Percentiles rank a stretch among this genome's conserved stretches.
Evolutionary conservation across 495 filamentous ascomycete species (phyloP).

Genomic region (Talaromyces thailandensis): DNA sequence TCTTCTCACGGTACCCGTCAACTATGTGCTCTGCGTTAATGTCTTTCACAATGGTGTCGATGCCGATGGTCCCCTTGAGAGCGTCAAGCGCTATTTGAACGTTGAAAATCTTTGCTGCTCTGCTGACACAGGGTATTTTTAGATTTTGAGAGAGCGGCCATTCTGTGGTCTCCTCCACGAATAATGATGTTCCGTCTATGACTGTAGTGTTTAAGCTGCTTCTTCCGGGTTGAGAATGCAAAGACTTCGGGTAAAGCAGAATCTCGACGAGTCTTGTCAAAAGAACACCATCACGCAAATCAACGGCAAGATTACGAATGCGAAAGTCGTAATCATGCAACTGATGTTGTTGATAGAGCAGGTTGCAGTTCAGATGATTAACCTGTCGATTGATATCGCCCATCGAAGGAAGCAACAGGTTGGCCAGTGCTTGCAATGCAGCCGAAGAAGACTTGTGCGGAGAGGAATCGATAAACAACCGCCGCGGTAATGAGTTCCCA

Average conservation of each 20-base stretch:
- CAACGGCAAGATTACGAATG: constrained; percentile 53
- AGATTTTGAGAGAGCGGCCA: constrained; percentile 49
- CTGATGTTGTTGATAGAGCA: constrained; percentile 44
- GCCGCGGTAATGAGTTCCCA: constrained; percentile 20
- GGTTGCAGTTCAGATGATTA: constrained; percentile 46
- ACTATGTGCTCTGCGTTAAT: constrained; percentile 53
- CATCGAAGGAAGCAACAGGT: constrained; percentile 47
- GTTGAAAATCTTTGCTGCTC: constrained; percentile 53
- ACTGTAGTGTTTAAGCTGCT: constrained; percentile 14
- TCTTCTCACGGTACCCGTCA: constrained; percentile 60
- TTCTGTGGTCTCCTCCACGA: constrained; percentile 1
- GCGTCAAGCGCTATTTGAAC: constrained; percentile 49
- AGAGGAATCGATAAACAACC: constrained; percentile 40
- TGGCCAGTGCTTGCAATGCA: constrained; percentile 42
- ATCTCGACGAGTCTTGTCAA: constrained; percentile 53
- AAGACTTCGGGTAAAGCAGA: constrained; percentile 36
- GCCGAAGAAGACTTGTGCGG: constrained; percentile 46
- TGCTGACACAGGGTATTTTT: constrained; percentile 49
- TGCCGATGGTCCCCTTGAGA: constrained; percentile 30
- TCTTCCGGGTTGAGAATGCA: constrained; percentile 9
- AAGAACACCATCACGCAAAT: constrained; percentile 55
- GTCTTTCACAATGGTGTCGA: constrained; percentile 21
- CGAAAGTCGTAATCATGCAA: constrained; percentile 51
- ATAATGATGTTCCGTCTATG: constrained; percentile 9
- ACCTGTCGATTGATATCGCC: constrained; percentile 49